Percentiles rank a stretch among this genome's conserved stretches.
Evolutionary conservation across 192 early-diverging fungal genomes (phyloP).

Genomic region (Coemansia guatemalensis): DNA sequence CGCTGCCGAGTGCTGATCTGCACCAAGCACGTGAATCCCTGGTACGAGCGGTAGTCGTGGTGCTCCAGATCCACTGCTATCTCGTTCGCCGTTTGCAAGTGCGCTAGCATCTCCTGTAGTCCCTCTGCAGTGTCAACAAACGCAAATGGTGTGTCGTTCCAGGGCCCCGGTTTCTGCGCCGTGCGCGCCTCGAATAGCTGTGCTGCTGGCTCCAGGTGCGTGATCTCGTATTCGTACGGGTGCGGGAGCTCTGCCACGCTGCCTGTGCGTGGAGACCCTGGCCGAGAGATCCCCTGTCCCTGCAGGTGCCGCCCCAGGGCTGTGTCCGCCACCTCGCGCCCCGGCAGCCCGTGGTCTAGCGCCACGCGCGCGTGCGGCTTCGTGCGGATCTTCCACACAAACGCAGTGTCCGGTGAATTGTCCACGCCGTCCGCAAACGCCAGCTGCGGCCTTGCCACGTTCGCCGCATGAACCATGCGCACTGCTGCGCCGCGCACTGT

Average conservation of each 20-base stretch:
- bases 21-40: slow-evolving; percentile 93
- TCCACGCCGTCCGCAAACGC: slow-evolving; percentile 84
- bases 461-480: slow-evolving; percentile 65
- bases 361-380: slow-evolving; percentile 85
- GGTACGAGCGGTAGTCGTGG: slow-evolving; percentile 93
- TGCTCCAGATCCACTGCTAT: slow-evolving; percentile 96
- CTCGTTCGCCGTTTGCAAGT: slow-evolving; percentile 63
- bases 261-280: slow-evolving; percentile 1
- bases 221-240: slow-evolving; percentile 92
- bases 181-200: slow-evolving; percentile 61
- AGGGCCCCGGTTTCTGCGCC: slow-evolving; percentile 57
- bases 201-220: slow-evolving; percentile 69
- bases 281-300: slow-evolving; percentile 36
- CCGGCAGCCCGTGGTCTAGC: slow-evolving; percentile 62
- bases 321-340: slow-evolving; percentile 16
- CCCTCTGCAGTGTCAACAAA: slow-evolving; percentile 81
- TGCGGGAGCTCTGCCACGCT: slow-evolving; percentile 57
- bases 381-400: slow-evolving; percentile 71
- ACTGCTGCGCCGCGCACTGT: slow-evolving; percentile 30
- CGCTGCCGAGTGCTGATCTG: slow-evolving; percentile 86
- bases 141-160: slow-evolving; percentile 70
- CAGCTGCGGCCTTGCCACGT: slow-evolving; percentile 84
- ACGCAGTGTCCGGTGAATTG: slow-evolving; percentile 75
- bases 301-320: slow-evolving; percentile 37
- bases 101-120: slow-evolving; percentile 63